Evolutionary conservation across 805 yeast genomes (phyloP).

Genomic region (Candida pseudofarinosa): DNA sequence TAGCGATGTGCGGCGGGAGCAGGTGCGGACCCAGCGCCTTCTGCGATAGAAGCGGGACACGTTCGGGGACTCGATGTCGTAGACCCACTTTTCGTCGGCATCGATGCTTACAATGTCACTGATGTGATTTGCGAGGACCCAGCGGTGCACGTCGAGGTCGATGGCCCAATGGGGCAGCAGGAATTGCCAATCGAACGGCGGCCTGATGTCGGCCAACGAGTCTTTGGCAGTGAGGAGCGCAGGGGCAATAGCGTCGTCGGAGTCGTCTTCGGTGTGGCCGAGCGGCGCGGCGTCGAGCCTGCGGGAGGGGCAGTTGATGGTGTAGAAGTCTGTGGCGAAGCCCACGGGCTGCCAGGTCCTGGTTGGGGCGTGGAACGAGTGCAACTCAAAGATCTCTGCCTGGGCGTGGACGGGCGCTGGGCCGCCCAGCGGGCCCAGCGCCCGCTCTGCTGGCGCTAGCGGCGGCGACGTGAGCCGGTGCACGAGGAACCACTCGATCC

Average conservation of each 20-base stretch:
- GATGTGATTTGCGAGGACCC: slow-evolving; percentile 57
- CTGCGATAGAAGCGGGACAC: slow-evolving; percentile 47
- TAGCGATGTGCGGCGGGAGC: slow-evolving; percentile 12
- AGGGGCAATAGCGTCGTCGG: neutral
- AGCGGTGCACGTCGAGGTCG: slow-evolving; percentile 57
- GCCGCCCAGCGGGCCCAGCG: neutral
- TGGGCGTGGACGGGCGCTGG: slow-evolving; percentile 22
- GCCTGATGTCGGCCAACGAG: slow-evolving; percentile 38
- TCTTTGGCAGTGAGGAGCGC: slow-evolving; percentile 8
- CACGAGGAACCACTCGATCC: slow-evolving; percentile 38
- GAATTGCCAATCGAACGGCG: slow-evolving; percentile 63
- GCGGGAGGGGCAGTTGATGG: slow-evolving; percentile 38
- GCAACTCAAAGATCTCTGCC: slow-evolving; percentile 69
- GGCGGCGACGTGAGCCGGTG: slow-evolving; percentile 1
- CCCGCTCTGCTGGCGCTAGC: neutral
- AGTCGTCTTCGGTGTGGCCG: slow-evolving; percentile 5
- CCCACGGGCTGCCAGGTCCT: slow-evolving; percentile 66
- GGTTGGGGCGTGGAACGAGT: slow-evolving; percentile 42
- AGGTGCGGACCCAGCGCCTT: slow-evolving; percentile 61
- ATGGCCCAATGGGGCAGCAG: slow-evolving; percentile 52
- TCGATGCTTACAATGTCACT: slow-evolving; percentile 57
- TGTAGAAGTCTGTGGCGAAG: slow-evolving; percentile 50
- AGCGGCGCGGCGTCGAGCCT: slow-evolving; percentile 13
- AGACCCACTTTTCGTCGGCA: slow-evolving; percentile 81
- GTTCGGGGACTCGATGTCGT: slow-evolving; percentile 46